A percentile compares a stretch with the other conserved stretches of the same genome.
phyloP scores from a whole-genome alignment of 2,329 filamentous ascomycete species.

The Rutstroemia sp. region DNA sequence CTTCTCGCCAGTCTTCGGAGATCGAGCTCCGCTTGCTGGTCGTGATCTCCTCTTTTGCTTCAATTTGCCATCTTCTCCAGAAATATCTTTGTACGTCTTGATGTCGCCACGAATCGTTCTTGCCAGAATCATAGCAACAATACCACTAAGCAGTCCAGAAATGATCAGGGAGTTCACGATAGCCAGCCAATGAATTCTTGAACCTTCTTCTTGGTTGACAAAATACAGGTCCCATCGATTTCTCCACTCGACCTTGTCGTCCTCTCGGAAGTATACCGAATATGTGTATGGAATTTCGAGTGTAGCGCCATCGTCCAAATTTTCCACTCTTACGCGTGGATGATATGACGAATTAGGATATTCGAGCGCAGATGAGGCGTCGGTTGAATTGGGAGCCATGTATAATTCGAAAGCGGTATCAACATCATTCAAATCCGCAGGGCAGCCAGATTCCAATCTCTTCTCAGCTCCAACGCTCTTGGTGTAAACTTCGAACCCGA shows the following conservation, averaged over 20 bases:
- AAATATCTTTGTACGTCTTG: constrained; percentile 61
- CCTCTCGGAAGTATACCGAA: constrained; percentile 83
- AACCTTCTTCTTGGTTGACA: constrained; percentile 76
- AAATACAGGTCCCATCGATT: constrained; percentile 88
- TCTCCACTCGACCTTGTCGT: constrained; percentile 71
- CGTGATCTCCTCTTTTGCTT: constrained; percentile 43
- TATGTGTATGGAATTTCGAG: constrained; percentile 79
- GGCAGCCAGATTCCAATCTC: constrained; percentile 59
- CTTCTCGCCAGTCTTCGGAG: constrained; percentile 44
- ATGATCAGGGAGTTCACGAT: constrained; percentile 85
- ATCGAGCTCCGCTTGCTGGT: constrained; percentile 33
- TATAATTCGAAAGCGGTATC: constrained; percentile 61
- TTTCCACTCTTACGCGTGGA: constrained; percentile 43
- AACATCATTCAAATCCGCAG: constrained; percentile 55
- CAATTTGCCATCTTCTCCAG: constrained; percentile 58
- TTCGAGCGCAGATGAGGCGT: constrained; percentile 33
- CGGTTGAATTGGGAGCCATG: constrained; percentile 55
- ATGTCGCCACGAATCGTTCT: constrained; percentile 74
- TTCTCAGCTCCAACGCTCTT: constrained; percentile 65
- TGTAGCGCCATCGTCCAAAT: constrained; percentile 56
- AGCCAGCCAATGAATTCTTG: constrained; percentile 78
- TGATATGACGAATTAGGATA: constrained; percentile 54
- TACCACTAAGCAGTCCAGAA: constrained; percentile 67
- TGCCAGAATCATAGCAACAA: constrained; percentile 73
- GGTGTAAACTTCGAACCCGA: constrained; percentile 84